phyloP scores from a whole-genome alignment of 805 yeast species.

The Kuraishia hungarica region DNA sequence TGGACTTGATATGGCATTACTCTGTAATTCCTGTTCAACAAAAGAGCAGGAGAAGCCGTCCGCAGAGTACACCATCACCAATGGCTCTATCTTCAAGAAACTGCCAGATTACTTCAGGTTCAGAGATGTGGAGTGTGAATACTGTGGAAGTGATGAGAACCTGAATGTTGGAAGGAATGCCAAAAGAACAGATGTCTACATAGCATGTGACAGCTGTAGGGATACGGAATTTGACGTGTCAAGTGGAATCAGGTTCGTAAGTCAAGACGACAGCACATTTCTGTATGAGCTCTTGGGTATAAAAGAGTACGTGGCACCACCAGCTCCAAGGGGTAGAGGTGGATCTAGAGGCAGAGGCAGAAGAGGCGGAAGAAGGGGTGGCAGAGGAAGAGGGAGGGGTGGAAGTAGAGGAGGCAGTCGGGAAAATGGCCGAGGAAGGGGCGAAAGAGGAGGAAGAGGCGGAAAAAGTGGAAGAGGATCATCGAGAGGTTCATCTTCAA shows the following conservation, averaged over 20 bases:
- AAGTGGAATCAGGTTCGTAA: conserved; percentile 20
- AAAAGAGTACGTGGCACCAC: conserved; percentile 21
- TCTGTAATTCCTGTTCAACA: conserved; percentile 36
- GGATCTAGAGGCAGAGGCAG: conserved; percentile 6
- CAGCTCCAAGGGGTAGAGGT: background rate
- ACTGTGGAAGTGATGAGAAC: background rate
- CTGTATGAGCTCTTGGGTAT: conserved; percentile 39
- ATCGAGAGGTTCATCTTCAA: background rate
- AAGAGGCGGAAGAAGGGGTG: conserved; percentile 8
- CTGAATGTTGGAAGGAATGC: conserved; percentile 34
- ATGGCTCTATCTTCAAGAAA: conserved; percentile 46
- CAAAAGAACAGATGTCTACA: conserved; percentile 11
- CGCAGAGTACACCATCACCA: conserved; percentile 40
- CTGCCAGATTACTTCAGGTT: conserved; percentile 38
- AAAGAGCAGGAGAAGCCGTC: conserved; percentile 36
- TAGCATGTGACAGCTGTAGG: conserved; percentile 36
- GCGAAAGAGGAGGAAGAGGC: conserved; percentile 2
- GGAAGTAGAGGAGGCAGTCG: conserved; percentile 14
- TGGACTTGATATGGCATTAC: conserved; percentile 42
- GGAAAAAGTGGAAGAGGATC: background rate
- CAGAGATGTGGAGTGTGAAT: conserved; percentile 39
- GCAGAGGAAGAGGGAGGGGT: conserved; percentile 10
- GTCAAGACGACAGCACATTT: conserved; percentile 40
- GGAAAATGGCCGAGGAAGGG: conserved; percentile 6
- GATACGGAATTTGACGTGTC: conserved; percentile 8